phyloP scores from a whole-genome alignment of 140 eudicot species.

The Stevia rebaudiana region DNA sequence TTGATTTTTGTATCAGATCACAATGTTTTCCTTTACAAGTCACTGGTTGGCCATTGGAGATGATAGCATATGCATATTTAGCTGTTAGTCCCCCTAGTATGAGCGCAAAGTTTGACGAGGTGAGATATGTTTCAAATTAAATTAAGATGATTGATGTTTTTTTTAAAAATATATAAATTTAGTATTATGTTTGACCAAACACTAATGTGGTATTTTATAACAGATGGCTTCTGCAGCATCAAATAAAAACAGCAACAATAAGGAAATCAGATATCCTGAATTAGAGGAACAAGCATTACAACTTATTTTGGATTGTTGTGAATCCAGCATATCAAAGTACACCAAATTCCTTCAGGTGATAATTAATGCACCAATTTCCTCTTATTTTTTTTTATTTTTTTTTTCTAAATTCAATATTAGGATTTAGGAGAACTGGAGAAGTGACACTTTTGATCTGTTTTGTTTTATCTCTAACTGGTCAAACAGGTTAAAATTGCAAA shows the following conservation, averaged over 20 bases:
- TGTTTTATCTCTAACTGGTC: neutral
- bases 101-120: conserved; percentile 69
- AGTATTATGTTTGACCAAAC: neutral
- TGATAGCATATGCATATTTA: conserved; percentile 85
- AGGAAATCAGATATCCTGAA: conserved; percentile 62
- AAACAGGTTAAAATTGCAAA: neutral
- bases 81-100: conserved; percentile 83
- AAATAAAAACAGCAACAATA: conserved; percentile 44
- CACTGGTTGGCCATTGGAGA: conserved; percentile 89
- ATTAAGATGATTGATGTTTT: too few species aligned
- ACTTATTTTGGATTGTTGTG: conserved; percentile 72
- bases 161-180: too few species aligned
- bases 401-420: too few species aligned
- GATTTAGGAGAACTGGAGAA: neutral
- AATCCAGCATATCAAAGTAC: conserved; percentile 80
- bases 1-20: conserved; percentile 37
- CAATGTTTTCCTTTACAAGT: conserved; percentile 82
- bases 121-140: conserved; percentile 9
- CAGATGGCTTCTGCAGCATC: conserved; percentile 98
- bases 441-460: neutral
- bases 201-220: conserved; percentile 9
- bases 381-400: neutral
- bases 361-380: neutral
- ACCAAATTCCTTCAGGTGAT: conserved; percentile 82
- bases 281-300: conserved; percentile 82